Evolutionary conservation across 805 yeast species (phyloP), one percentile per base, ranked within the genome.

Genomic region (Starmerella sirachaensis): DNA sequence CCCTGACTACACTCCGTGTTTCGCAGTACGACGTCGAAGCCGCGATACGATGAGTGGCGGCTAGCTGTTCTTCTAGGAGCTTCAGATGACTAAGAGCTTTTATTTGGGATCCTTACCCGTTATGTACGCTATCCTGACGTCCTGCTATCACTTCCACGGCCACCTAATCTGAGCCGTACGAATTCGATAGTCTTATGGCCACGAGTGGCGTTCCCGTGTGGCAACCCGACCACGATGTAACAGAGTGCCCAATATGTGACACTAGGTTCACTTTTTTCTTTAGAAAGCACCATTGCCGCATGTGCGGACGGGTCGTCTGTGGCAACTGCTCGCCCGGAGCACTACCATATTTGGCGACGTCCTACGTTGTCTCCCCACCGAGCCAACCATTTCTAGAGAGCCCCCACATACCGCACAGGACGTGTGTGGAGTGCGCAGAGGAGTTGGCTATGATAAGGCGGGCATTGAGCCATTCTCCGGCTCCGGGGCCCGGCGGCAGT

Each of bases 221-320:
- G 94, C 85, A 83, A 58, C 67, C 72, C 3, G 93, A 84, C 55
- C 62, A 58, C 5, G 71, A 61, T 1, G 77, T 61, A 1, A 17
- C 45, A 0, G 51, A 50, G 2, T 83, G 94, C 52, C 64, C 65
- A 16, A 50, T 73, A 4, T 83, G 94, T 55, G 52, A 54, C 21
- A 43, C 54, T 1, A 38, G 46, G 27, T 83, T 75, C 59, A 63
- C 76, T 2, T 57, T 81, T 40, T 74, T 78, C 56, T 70, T 64
- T 53, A 66, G 94, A 40, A 68, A 85, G 39, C 94, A 83, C 59
- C 94, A 83, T 56, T 83, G 94, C 57, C 58, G 66, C 11, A 58
- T 60, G 41, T 83, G 94, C 60, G 94, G 94, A 3, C 63, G 74
- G 23, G 77, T 84, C 0, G 81, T 78, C 13, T 83, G 94, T 57